These are phyloP conservation scores for Candida coleopterorum DNA, from an alignment of 805 yeast species.

Conservation along the genomic window DNA sequence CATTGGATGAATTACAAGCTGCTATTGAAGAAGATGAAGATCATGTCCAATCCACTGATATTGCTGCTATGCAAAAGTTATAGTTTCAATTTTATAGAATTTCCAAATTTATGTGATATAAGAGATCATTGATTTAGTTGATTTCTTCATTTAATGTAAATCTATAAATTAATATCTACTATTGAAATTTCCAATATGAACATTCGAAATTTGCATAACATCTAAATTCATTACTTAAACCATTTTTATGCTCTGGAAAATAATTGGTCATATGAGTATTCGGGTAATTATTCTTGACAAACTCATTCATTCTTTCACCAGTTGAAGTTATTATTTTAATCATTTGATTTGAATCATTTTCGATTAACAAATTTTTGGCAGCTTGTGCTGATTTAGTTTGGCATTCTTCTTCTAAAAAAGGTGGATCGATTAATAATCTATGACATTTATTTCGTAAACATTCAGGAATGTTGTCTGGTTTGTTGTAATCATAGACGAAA, in stretches of 20 bases:
- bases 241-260: conserved; percentile 77
- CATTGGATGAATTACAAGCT: conserved; percentile 82
- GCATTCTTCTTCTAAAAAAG: conserved; percentile 77
- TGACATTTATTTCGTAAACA: conserved; percentile 59
- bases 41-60: conserved; percentile 97
- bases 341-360: conserved; percentile 35
- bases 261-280: conserved; percentile 61
- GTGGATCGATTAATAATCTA: conserved; percentile 79
- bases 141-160: neutral
- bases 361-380: conserved; percentile 53
- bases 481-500: conserved; percentile 68
- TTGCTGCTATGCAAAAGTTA: conserved; percentile 98
- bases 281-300: conserved; percentile 58
- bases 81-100: conserved; percentile 34
- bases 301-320: conserved; percentile 78
- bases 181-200: conserved; percentile 52
- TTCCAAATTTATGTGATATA: neutral
- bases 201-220: conserved; percentile 82
- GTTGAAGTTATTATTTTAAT: conserved; percentile 70
- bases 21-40: conserved; percentile 89
- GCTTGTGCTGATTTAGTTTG: conserved; percentile 56
- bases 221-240: conserved; percentile 81
- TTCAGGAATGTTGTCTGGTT: conserved; percentile 59
- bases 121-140: too few relatives aligned
- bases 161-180: neutral